phyloP scores from a whole-genome alignment of 257 asterid genomes.

The Solanum ahanhuiri region DNA sequence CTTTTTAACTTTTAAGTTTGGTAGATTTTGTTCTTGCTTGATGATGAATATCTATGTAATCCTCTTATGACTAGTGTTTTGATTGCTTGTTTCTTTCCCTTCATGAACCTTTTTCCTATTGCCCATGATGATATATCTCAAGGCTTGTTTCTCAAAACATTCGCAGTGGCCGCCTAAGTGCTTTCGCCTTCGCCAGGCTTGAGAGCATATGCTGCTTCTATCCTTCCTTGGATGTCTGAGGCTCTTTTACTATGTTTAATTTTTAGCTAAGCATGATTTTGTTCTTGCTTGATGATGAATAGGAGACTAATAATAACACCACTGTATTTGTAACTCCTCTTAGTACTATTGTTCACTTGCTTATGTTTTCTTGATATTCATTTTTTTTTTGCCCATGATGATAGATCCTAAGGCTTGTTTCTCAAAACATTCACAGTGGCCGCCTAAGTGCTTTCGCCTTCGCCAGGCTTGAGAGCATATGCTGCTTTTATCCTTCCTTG shows the following conservation, averaged over 20 bases:
- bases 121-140: background rate
- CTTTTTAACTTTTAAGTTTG: background rate
- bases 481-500: conserved; percentile 46
- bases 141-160: conserved; percentile 60
- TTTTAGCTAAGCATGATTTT: background rate
- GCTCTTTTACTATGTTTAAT: background rate
- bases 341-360: background rate
- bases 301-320: background rate
- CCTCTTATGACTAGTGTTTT: background rate
- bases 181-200: conserved; percentile 50
- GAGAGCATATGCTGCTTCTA: conserved; percentile 38
- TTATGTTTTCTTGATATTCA: background rate
- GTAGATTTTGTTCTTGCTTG: background rate
- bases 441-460: conserved; percentile 50
- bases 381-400: background rate
- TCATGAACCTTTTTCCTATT: background rate
- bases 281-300: background rate
- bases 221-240: conserved; percentile 66
- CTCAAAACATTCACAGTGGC: conserved; percentile 66
- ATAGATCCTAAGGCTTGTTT: conserved; percentile 30
- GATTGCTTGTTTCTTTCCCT: background rate
- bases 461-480: conserved; percentile 46
- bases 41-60: background rate
- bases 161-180: conserved; percentile 59
- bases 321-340: background rate